Evolutionary conservation across 768 basidiomycete genomes (phyloP).

Genomic region (Pisolithus tinctorius): DNA sequence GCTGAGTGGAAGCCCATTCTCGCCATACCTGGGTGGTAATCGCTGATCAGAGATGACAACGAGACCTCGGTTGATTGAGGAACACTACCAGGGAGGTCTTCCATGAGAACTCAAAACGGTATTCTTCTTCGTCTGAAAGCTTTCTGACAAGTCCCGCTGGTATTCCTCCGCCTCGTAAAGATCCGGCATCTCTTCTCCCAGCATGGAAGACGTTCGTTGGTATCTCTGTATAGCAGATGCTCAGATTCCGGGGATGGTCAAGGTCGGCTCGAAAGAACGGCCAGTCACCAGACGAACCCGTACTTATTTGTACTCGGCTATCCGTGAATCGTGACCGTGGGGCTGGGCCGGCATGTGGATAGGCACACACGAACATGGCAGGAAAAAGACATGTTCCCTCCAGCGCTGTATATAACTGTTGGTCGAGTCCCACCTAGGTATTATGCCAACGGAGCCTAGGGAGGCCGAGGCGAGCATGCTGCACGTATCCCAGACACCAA

Average conservation of each 20-base stretch:
- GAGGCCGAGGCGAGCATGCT: no score
- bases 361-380: no score
- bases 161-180: conserved; percentile 15
- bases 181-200: conserved; percentile 21
- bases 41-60: conserved; percentile 8
- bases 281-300: background rate
- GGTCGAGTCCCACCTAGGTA: no score
- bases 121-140: conserved; percentile 49
- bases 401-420: no score
- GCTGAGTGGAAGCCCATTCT: conserved; percentile 60
- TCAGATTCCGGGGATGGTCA: conserved; percentile 1
- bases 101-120: conserved; percentile 79
- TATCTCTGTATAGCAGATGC: background rate
- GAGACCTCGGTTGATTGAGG: conserved; percentile 3
- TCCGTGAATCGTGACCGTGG: background rate
- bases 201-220: conserved; percentile 10
- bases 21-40: conserved; percentile 56
- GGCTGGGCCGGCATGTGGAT: no score
- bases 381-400: no score
- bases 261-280: background rate
- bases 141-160: conserved; percentile 10
- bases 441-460: no score
- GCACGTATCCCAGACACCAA: no score
- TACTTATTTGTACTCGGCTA: conserved; percentile 29
- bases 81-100: conserved; percentile 68